Base-by-base conservation (phyloP, 2,329 filamentous ascomycete genomes). In the Phialophora expanda region DNA sequence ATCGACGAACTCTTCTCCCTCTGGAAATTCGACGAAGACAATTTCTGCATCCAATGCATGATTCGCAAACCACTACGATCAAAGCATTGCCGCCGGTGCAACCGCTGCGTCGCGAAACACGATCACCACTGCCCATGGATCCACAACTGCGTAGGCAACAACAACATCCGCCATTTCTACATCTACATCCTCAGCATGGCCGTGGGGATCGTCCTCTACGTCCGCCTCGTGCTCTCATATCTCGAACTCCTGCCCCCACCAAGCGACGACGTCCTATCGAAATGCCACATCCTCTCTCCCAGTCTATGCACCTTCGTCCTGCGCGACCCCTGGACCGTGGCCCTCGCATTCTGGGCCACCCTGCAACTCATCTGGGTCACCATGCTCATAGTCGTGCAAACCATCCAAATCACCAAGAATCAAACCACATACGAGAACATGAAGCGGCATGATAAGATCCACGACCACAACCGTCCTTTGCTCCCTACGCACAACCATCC, bases 111-210 rank as follows among this genome's bases (percentile, higher is more conserved):
- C 61, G 93, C 94, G 62, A 96, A 96, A 78, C 92, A 97, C 79
- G 95, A 99, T 76, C 95, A 99, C 75, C 95, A 99, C 76, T 99
- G 95, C 75, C 95, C 95, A 0, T 99, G 95, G 95, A 91, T 98
- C 26, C 91, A 96, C 79, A 98, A 97, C 78, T 99, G 95, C 74
- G 87, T 99, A 50, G 95, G 92, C 51, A 87, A 95, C 69, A 98
- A 98, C 81, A 99, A 98, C 77, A 91, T 98, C 75, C 89, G 95
- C 14, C 93, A 97, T 73, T 99, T 99, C 78, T 90, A 97, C 74
- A 81, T 97, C 57, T 99, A 98, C 76, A 85, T 99, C 20, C 80
- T 96, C 50, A 88, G 80, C 73, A 81, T 99, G 68, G 90, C 92
- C 62, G 69, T 90, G 17, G 92, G 92, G 32, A 90, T 98, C 41